phyloP scores from a whole-genome alignment of 2,329 filamentous ascomycete genomes.

The Cladosporium sp. region DNA sequence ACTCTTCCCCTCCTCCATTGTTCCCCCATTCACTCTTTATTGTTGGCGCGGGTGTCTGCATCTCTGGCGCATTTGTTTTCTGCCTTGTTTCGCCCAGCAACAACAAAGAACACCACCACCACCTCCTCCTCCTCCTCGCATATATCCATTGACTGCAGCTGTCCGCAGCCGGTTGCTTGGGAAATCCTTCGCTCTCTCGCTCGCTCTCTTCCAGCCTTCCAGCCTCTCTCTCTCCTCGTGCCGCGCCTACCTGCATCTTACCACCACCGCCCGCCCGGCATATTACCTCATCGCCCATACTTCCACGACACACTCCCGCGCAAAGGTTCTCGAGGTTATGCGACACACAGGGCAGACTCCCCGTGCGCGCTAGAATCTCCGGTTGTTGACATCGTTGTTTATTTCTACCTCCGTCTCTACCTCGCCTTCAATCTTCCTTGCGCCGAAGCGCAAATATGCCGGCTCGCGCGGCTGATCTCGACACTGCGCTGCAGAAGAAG shows the following conservation, averaged over 20 bases:
- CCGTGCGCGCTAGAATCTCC: not conserved
- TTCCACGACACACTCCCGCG: no score
- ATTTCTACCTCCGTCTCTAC: no score
- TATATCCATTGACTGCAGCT: not conserved
- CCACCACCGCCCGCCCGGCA: no score
- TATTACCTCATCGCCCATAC: no score
- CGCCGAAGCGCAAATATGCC: conserved; percentile 8
- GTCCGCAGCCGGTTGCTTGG: no score
- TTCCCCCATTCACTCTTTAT: no score
- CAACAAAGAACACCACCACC: no score
- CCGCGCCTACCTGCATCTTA: not conserved
- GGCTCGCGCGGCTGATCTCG: conserved; percentile 31
- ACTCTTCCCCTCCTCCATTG: no score
- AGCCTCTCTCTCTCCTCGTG: not conserved
- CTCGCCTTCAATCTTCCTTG: not conserved
- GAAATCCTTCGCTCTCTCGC: no score
- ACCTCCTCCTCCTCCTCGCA: no score
- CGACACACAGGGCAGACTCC: not conserved
- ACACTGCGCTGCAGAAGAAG: conserved; percentile 52
- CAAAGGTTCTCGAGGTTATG: conserved; percentile 3
- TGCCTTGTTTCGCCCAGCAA: not conserved
- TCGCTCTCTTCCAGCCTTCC: not conserved
- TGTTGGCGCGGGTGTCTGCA: not conserved
- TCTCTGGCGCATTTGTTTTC: not conserved
- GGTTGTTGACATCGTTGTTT: no score